Evolutionary conservation across 768 basidiomycete genomes (phyloP), one percentile per base, ranked within the genome.

Genomic region (Antrodiella citrinella): DNA sequence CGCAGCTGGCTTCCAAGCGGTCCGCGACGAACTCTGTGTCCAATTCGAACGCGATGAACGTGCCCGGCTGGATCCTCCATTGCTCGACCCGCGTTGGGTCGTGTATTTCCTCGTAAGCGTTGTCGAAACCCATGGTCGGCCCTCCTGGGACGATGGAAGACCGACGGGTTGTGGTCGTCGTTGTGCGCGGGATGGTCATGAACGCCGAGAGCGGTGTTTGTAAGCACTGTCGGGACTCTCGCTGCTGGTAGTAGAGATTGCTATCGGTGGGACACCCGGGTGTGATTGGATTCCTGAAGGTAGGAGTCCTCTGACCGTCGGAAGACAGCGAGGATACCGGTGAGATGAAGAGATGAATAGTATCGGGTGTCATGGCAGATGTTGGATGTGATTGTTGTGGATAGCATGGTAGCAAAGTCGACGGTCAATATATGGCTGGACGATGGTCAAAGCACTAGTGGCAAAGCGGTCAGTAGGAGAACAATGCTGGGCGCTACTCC

Each of bases 11-110:
- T 35, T 35, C 7, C 30, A 35, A 7, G 9, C 43, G 26, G n/a
- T 18, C 26, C 3, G 52, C 51, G 15, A 55, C 48, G 7, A 45
- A 41, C 2, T 51, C 48, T 21, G 53, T 56, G 45, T 57, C 53
- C 18, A 64, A 47, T 4, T 51, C 44, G 43, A 64, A 62, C 0
- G 56, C 54, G 23, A 58, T 44, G 51, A 53, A 58, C n/a, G 55
- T 45, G 7, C 57, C 57, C 4, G 48, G 30, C 30, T 40, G 25
- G 7, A 45, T 35, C 18, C 30, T 20, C 26, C 38, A 38, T n/a
- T 45, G n/a, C 12, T 42, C 7, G 30, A 25, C 23, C 9, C 26
- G 45, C 11, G 19, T 19, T 12, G 26, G 26, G 4, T 4, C 24
- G 5, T 44, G 21, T 44, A 22, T 24, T 18, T 25, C 13, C 9